Percentiles rank a stretch among this genome's conserved stretches.
phyloP scores from a whole-genome alignment of 805 yeast species.

The Wickerhamomyces sydowiorum region DNA sequence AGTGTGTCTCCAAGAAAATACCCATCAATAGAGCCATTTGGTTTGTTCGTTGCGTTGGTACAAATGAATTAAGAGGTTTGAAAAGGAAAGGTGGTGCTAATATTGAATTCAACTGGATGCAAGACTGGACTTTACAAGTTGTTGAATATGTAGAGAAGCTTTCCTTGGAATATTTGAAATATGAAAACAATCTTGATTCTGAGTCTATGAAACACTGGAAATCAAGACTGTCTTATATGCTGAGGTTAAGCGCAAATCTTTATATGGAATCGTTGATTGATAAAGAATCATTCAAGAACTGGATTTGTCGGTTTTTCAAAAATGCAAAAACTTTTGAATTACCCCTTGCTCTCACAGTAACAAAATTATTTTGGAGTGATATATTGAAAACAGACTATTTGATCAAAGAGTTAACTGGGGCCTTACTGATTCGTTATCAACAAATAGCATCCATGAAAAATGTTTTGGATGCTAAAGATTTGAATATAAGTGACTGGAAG shows the following conservation, averaged over 20 bases:
- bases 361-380: conserved; percentile 69
- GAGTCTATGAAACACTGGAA: conserved; percentile 41
- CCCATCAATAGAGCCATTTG: conserved; percentile 84
- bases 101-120: conserved; percentile 62
- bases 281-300: conserved; percentile 50
- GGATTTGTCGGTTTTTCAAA: conserved; percentile 53
- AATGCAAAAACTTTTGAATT: conserved; percentile 33
- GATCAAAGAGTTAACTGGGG: conserved; percentile 61
- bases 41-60: conserved; percentile 84
- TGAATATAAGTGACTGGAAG: conserved; percentile 29
- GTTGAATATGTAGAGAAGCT: conserved; percentile 45
- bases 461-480: conserved; percentile 29
- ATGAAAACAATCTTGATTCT: conserved; percentile 24
- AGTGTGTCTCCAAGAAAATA: conserved; percentile 56
- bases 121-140: conserved; percentile 89
- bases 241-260: conserved; percentile 56
- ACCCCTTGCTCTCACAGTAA: conserved; percentile 45
- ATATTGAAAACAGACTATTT: conserved; percentile 49
- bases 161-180: conserved; percentile 26
- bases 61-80: conserved; percentile 63
- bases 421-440: conserved; percentile 43
- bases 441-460: conserved; percentile 28
- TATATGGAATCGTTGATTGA: conserved; percentile 68
- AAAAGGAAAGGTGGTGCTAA: conserved; percentile 39
- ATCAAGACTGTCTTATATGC: conserved; percentile 49